Conservation (phyloP, 1,139 yeast genomes). For the Saccharomyces hybrid region DNA sequence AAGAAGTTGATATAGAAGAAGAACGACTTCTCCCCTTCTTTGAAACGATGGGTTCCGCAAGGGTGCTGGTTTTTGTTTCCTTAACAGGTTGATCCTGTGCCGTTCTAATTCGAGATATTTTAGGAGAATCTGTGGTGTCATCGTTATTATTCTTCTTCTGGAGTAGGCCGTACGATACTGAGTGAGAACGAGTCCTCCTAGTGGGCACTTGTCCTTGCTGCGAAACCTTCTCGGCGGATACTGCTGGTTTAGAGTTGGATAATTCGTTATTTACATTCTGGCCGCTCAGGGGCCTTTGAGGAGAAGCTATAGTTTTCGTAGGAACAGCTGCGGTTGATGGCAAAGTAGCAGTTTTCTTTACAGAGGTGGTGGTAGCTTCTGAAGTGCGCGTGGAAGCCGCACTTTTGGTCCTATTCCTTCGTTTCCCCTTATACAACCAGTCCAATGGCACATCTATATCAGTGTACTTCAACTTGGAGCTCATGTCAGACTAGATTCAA, state of each 20-base stretch:
- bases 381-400: neutral
- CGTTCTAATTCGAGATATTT: neutral
- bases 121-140: slow-evolving; percentile 1
- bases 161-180: neutral
- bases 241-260: neutral
- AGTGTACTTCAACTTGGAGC: slow-evolving; percentile 1
- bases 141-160: neutral
- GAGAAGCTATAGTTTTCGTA: neutral
- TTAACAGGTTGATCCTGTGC: neutral
- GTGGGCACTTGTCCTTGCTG: neutral
- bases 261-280: neutral
- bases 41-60: neutral
- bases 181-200: neutral
- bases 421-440: slow-evolving; percentile 28
- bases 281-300: neutral
- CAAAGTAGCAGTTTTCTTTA: neutral
- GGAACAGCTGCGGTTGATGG: neutral
- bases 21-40: slow-evolving; percentile 6
- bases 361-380: neutral
- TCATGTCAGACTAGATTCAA: neutral
- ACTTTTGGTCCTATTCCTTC: slow-evolving; percentile 4
- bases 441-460: slow-evolving; percentile 26
- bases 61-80: neutral
- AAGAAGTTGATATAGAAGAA: slow-evolving; percentile 9
- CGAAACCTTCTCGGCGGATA: neutral